Conservation (phyloP, 352 stramenopile species). For the Phytophthora pini region DNA sequence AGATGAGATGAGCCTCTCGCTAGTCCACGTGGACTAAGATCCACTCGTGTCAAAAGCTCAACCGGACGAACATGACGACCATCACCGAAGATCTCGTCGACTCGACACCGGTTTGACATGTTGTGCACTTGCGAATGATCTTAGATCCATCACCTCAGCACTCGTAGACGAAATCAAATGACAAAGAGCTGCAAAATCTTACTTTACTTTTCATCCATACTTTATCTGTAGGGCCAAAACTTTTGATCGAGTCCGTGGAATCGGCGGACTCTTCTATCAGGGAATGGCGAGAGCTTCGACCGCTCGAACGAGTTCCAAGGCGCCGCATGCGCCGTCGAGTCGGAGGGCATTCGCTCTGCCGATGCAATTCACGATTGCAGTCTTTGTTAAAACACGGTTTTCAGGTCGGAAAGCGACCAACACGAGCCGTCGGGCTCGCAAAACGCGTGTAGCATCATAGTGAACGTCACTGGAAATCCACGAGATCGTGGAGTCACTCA, state of each 20-base stretch:
- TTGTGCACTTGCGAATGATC: constrained; percentile 1
- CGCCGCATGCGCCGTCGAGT: constrained; percentile 40
- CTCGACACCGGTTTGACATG: constrained; percentile 13
- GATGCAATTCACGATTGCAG: constrained; percentile 33
- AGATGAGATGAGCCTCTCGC: constrained; percentile 17
- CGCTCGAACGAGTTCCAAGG: constrained; percentile 13
- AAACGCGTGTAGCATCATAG: constrained; percentile 7
- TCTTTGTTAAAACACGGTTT: constrained; percentile 13
- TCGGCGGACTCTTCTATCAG: constrained; percentile 41
- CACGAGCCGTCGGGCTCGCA: constrained; percentile 29
- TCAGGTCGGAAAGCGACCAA: neutral
- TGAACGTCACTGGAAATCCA: constrained; percentile 10
- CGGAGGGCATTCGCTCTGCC: constrained; percentile 28
- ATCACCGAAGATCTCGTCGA: neutral
- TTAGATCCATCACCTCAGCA: neutral
- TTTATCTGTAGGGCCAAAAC: constrained; percentile 52
- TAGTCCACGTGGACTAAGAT: constrained; percentile 16
- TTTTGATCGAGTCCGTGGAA: constrained; percentile 39
- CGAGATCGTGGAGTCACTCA: constrained; percentile 24
- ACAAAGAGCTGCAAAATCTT: constrained; percentile 35
- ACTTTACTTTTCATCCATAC: constrained; percentile 55
- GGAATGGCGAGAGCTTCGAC: constrained; percentile 23
- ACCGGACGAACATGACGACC: constrained; percentile 27
- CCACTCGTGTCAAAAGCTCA: constrained; percentile 17
- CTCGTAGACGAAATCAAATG: no score